Conservation (phyloP, 192 early-diverging fungal genomes). For the Backusella liffmaniae region DNA sequence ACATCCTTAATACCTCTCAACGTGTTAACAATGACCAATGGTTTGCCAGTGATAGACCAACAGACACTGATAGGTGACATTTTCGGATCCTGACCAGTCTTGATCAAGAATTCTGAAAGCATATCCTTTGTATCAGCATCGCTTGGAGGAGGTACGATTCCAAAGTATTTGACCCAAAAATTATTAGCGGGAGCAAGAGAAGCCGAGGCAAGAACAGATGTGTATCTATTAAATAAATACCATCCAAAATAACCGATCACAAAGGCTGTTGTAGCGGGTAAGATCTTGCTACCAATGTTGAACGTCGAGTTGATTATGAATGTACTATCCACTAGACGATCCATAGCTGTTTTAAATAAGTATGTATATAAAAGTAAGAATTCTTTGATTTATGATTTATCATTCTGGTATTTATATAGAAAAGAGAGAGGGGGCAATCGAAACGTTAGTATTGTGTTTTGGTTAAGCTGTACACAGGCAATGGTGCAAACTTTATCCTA, state of each 20-base stretch:
- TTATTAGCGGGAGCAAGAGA: constrained; percentile 12
- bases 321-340: not conserved
- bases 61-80: constrained; percentile 26
- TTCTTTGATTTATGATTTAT: not conserved
- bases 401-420: not conserved
- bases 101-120: constrained; percentile 26
- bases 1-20: constrained; percentile 35
- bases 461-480: not conserved
- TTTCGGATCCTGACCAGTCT: constrained; percentile 14
- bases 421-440: not conserved
- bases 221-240: constrained; percentile 13
- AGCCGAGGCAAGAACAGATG: constrained; percentile 5
- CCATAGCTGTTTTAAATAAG: not conserved
- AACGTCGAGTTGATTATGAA: not conserved
- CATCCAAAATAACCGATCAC: not conserved
- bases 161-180: constrained; percentile 28
- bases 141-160: constrained; percentile 28
- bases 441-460: not conserved
- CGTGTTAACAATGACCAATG: constrained; percentile 32
- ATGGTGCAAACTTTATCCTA: not conserved
- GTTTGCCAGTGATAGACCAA: constrained; percentile 23
- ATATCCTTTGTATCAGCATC: constrained; percentile 20
- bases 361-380: not conserved
- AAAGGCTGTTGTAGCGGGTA: not conserved
- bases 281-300: not conserved